Conservation (phyloP, 176 grass and related monocot genomes). For the Musa troglodytarum region DNA sequence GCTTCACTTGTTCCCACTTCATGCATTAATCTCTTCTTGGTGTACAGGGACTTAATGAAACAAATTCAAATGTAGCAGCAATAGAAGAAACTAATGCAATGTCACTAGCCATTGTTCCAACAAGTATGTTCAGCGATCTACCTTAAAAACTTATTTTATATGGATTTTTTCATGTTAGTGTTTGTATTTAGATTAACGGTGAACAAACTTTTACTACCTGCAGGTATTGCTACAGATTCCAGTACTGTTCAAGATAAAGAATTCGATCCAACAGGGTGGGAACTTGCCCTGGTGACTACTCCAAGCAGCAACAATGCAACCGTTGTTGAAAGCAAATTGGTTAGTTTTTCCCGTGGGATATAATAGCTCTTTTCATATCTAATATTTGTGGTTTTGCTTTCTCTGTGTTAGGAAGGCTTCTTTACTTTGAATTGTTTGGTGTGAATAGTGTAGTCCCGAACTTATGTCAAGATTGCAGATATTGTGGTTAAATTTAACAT, state of each 20-base stretch:
- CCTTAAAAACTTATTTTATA: background rate
- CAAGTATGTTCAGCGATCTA: slow-evolving; percentile 36
- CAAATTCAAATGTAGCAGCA: slow-evolving; percentile 41
- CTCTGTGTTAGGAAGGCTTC: no score
- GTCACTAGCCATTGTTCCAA: slow-evolving; percentile 61
- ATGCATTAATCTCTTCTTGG: slow-evolving; percentile 1
- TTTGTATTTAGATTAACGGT: slow-evolving; percentile 7
- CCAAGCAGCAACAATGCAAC: slow-evolving; percentile 44
- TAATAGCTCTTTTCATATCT: background rate
- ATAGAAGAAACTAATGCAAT: slow-evolving; percentile 85
- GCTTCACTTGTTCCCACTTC: background rate
- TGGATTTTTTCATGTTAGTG: background rate
- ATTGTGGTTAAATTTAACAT: no score
- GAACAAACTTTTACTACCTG: background rate
- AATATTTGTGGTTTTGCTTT: background rate
- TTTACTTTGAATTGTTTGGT: no score
- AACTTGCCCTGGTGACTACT: slow-evolving; percentile 86
- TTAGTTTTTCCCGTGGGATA: slow-evolving; percentile 27
- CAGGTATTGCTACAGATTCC: slow-evolving; percentile 26
- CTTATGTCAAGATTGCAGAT: no score
- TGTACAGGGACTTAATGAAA: slow-evolving; percentile 70
- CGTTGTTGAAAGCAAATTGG: slow-evolving; percentile 57
- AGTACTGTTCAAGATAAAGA: slow-evolving; percentile 43
- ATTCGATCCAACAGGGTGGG: slow-evolving; percentile 98
- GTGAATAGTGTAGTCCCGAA: background rate